Evolutionary conservation across 164 flowering plant genomes (phyloP).

Genomic region (Cinnamomum micranthum): DNA sequence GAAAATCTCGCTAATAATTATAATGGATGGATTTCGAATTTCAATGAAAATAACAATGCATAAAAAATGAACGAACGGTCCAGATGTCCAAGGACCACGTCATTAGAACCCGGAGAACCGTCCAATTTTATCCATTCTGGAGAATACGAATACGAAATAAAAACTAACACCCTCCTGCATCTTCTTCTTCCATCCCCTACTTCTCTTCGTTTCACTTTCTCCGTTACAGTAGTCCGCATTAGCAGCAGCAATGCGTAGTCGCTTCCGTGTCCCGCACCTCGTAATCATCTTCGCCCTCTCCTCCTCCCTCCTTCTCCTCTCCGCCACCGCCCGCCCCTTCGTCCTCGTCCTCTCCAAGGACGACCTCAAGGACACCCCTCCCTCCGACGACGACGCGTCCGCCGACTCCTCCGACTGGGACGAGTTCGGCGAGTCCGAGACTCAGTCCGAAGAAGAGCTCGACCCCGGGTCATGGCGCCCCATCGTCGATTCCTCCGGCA

Average conservation of each 20-base stretch:
- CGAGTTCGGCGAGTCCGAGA: slow-evolving; percentile 64
- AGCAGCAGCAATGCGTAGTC: slow-evolving; percentile 8
- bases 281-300: slow-evolving; percentile 19
- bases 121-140: too few relatives aligned
- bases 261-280: neutral
- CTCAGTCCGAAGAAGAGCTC: slow-evolving; percentile 59
- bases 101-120: too few relatives aligned
- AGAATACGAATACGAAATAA: too few relatives aligned
- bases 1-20: too few relatives aligned
- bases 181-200: too few relatives aligned
- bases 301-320: slow-evolving; percentile 32
- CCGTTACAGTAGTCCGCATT: too few relatives aligned
- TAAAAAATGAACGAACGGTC: too few relatives aligned
- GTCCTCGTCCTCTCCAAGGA: slow-evolving; percentile 71
- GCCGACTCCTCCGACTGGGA: slow-evolving; percentile 60
- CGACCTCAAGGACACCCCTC: slow-evolving; percentile 43
- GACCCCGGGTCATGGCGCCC: slow-evolving; percentile 97
- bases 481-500: slow-evolving; percentile 43
- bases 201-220: too few relatives aligned
- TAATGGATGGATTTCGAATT: too few relatives aligned
- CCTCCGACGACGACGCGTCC: slow-evolving; percentile 21
- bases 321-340: slow-evolving; percentile 41
- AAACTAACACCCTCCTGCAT: too few relatives aligned
- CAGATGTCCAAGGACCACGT: too few relatives aligned
- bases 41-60: too few relatives aligned